Evolutionary conservation across 495 filamentous ascomycete genomes (phyloP), one percentile per base, ranked within the genome.

Genomic region (Tetracladium setigerum): DNA sequence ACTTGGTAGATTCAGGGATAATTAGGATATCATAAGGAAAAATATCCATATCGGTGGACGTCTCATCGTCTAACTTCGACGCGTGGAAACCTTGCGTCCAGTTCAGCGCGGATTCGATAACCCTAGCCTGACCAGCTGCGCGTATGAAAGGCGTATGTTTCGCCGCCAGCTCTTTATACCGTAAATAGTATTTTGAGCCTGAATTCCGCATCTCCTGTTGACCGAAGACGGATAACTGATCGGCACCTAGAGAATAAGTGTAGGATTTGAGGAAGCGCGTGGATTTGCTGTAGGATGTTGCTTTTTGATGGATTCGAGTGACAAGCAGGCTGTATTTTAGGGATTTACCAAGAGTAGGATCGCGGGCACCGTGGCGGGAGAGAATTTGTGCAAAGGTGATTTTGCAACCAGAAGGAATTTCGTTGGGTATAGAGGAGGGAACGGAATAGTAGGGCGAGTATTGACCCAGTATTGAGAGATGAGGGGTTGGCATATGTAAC

Each of bases 401-500:
- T 38, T 75, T 62, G 67, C 89, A 95, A 19, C 66, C 65, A 2
- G 66, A 32, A 1, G 87, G 87, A 4, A 84, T 55, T 0, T 66
- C 61, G 1, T 70, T 49, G 4, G 76, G 67, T 35, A 87, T 71
- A 6, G 76, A 61, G 0, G 85, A 84, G 18, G 79, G 73, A 2
- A 89, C 78, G 0, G 77, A 72, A 67, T 84, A 94, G 62, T 77
- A 89, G 12, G 89, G 87, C 16, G 86, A 86, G 63, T 95, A 92
- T 57, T 89, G 86, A 44, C 88, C 89, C 87, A 94, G 47, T 64
- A 74, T 49, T 84, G 87, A 4, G 86, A 77, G 36, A 83, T 68
- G 13, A 70, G 44, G 9, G 70, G 48, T 30, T 69, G 64, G 61
- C 81, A 86, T 51, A 80, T 76, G 60, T 81, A 89, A 22, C 86